These are phyloP conservation scores for Haplosporangium gracile DNA, from an alignment of 192 early-diverging fungal genomes.

Conservation along the genomic window DNA sequence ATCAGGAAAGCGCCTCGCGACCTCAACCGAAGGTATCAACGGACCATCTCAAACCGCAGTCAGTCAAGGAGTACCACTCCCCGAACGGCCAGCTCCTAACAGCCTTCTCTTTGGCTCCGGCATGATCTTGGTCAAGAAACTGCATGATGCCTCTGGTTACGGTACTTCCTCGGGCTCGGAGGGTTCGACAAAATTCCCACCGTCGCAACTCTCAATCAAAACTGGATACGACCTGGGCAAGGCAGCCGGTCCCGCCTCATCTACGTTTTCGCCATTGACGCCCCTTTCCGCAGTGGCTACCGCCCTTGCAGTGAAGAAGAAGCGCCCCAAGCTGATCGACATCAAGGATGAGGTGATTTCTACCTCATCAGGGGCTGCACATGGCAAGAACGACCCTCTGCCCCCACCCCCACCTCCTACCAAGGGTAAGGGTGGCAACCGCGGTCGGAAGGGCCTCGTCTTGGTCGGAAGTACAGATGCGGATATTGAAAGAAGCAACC, in stretches of 20 bases:
- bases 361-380: background rate
- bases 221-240: background rate
- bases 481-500: slow-evolving; percentile 43
- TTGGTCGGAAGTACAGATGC: slow-evolving; percentile 18
- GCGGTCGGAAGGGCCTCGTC: slow-evolving; percentile 10
- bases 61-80: background rate
- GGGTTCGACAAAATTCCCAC: slow-evolving; percentile 16
- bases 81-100: background rate
- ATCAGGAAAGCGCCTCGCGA: background rate
- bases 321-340: slow-evolving; percentile 9
- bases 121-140: slow-evolving; percentile 39
- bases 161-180: background rate
- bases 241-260: background rate
- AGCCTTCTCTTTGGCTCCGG: slow-evolving; percentile 44
- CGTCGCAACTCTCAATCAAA: slow-evolving; percentile 23
- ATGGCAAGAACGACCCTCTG: background rate
- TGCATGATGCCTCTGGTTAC: slow-evolving; percentile 11
- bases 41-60: background rate
- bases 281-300: slow-evolving; percentile 20
- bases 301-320: slow-evolving; percentile 6
- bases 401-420: slow-evolving; percentile 3
- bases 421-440: slow-evolving; percentile 12
- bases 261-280: background rate
- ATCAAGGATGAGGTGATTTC: background rate
- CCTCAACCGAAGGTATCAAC: background rate